Evolutionary conservation across 179 eudicot species (phyloP).

Genomic region (Corrigiola litoralis): DNA sequence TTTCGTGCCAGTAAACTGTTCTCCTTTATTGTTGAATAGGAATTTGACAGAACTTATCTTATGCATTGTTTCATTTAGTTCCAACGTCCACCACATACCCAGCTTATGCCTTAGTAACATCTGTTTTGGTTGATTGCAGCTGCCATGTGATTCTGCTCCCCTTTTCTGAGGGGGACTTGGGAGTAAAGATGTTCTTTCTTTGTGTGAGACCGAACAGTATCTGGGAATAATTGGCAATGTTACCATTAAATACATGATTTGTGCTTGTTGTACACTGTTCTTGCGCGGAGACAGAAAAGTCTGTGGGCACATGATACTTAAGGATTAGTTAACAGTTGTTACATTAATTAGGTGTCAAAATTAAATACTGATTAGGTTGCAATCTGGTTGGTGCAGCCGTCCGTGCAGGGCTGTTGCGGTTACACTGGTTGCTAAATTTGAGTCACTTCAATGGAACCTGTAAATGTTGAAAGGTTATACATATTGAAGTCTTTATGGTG

Average conservation of each 20-base stretch:
- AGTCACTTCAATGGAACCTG: neutral
- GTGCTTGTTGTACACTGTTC: neutral
- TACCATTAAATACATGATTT: constrained; percentile 14
- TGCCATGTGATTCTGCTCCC: constrained; percentile 51
- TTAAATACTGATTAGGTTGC: constrained; percentile 14
- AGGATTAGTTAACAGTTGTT: constrained; percentile 1
- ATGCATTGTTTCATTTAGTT: constrained; percentile 4
- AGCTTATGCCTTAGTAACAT: constrained; percentile 31
- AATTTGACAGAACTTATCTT: neutral
- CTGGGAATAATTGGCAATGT: constrained; percentile 11
- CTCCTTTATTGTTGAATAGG: neutral
- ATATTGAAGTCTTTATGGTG: neutral
- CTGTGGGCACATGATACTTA: constrained; percentile 13
- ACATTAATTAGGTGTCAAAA: neutral
- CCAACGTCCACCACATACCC: neutral
- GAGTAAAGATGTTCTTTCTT: too few relatives aligned
- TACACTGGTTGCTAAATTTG: neutral
- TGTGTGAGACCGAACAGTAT: too few relatives aligned
- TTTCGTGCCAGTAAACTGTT: neutral
- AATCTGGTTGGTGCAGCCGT: constrained; percentile 7
- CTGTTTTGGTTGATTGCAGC: constrained; percentile 30
- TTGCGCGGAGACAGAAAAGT: constrained; percentile 3
- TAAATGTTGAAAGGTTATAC: neutral
- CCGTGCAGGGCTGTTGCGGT: neutral
- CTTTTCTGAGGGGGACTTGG: constrained; percentile 1